Percentiles rank a stretch among this genome's conserved stretches.
Conservation (phyloP, 2,329 filamentous ascomycete species). For the Ascomycota sp. region DNA sequence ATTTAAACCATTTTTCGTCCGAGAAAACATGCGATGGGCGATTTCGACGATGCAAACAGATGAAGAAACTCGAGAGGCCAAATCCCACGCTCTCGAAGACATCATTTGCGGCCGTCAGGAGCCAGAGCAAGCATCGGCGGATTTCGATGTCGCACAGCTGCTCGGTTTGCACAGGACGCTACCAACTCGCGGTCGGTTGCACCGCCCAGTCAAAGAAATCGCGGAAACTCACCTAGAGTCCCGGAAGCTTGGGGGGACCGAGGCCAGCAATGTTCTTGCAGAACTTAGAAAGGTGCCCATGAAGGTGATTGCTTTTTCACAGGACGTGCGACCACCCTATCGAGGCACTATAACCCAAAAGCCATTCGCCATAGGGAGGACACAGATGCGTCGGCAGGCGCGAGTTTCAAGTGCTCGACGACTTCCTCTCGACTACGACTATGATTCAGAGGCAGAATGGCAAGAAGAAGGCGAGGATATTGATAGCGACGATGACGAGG, state of each 20-base stretch:
- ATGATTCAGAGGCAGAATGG: conserved; percentile 77
- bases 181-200: conserved; percentile 22
- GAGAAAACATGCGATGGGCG: conserved; percentile 53
- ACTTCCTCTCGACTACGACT: conserved; percentile 58
- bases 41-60: conserved; percentile 36
- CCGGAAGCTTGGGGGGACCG: conserved; percentile 16
- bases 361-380: conserved; percentile 20
- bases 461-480: conserved; percentile 56
- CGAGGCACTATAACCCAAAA: conserved; percentile 50
- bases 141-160: conserved; percentile 23
- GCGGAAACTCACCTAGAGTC: conserved; percentile 33
- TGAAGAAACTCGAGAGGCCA: conserved; percentile 29
- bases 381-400: conserved; percentile 29
- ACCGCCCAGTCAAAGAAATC: conserved; percentile 37
- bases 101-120: conserved; percentile 23
- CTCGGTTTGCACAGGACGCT: conserved; percentile 23
- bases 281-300: conserved; percentile 34
- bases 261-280: conserved; percentile 15
- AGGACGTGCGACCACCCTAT: conserved; percentile 50
- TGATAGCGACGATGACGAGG: conserved; percentile 45
- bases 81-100: conserved; percentile 30
- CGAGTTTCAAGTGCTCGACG: conserved; percentile 30
- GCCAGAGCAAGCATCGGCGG: conserved; percentile 10
- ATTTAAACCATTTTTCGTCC: conserved; percentile 69
- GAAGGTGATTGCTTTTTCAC: conserved; percentile 40